Conservation (phyloP, 768 basidiomycete species). For the Exidia glandulosa region DNA sequence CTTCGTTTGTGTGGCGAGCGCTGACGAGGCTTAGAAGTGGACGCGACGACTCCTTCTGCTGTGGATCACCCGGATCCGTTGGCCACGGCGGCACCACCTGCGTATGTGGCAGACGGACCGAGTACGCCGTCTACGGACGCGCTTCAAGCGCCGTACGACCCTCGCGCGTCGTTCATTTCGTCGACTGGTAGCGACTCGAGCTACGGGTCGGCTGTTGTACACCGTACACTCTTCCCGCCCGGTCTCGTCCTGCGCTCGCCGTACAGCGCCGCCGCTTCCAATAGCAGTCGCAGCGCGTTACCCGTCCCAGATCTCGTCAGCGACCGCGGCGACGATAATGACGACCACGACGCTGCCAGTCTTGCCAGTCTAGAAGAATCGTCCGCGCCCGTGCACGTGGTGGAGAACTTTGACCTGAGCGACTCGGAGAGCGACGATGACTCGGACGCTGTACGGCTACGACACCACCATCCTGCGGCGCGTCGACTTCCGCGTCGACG, state of each 20-base stretch:
- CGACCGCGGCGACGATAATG: neutral
- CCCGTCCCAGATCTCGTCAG: neutral
- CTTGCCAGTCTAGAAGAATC: neutral
- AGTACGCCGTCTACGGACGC: neutral
- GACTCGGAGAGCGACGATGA: slow-evolving; percentile 42
- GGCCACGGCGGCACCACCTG: no score
- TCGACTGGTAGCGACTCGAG: neutral
- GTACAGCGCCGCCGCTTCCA: neutral
- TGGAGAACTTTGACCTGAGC: slow-evolving; percentile 10
- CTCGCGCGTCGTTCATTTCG: neutral
- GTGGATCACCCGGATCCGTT: neutral
- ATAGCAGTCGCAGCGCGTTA: no score
- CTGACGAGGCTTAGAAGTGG: no score
- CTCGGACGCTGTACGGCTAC: slow-evolving; percentile 18
- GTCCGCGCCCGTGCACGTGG: neutral
- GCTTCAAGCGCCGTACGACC: neutral
- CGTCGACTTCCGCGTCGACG: slow-evolving; percentile 61
- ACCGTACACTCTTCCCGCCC: neutral
- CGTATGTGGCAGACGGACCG: neutral
- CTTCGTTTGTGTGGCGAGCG: no score
- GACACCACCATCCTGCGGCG: slow-evolving; percentile 40
- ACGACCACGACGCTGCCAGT: neutral
- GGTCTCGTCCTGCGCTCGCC: neutral
- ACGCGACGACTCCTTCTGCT: no score
- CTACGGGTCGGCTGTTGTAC: neutral